A percentile compares a stretch with the other conserved stretches of the same genome.
phyloP scores from a whole-genome alignment of 176 grass and related monocot species.

The Elymus sibiricus region DNA sequence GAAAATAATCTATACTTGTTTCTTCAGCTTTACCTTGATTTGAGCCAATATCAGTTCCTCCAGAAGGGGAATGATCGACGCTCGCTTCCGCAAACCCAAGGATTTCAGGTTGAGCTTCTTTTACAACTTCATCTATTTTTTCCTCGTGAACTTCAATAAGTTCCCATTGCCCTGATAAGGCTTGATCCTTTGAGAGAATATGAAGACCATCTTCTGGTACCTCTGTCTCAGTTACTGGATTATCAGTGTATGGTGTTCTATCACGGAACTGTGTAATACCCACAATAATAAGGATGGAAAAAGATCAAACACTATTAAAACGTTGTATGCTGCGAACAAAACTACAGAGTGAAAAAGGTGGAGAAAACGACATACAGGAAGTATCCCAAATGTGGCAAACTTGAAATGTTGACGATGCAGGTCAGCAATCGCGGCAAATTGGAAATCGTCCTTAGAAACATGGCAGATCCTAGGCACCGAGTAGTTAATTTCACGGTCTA shows the following conservation, averaged over 20 bases:
- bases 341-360: neutral
- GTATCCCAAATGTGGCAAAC: neutral
- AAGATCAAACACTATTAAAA: neutral
- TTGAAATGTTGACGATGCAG: conserved; percentile 1
- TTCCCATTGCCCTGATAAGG: neutral
- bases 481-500: conserved; percentile 14
- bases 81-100: neutral
- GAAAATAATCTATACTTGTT: neutral
- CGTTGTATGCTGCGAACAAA: neutral
- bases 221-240: neutral
- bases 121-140: neutral
- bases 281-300: neutral
- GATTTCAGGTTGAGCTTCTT: neutral
- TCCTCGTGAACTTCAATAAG: neutral
- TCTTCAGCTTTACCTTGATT: neutral
- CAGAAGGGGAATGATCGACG: neutral
- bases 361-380: neutral
- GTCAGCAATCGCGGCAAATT: neutral
- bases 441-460: neutral
- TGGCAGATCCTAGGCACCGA: conserved; percentile 4
- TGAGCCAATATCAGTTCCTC: neutral
- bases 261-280: neutral
- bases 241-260: neutral
- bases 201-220: neutral
- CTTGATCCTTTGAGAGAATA: neutral